Conservation (phyloP, 169 alveolate genomes). For the Cryptosporidium canis region DNA sequence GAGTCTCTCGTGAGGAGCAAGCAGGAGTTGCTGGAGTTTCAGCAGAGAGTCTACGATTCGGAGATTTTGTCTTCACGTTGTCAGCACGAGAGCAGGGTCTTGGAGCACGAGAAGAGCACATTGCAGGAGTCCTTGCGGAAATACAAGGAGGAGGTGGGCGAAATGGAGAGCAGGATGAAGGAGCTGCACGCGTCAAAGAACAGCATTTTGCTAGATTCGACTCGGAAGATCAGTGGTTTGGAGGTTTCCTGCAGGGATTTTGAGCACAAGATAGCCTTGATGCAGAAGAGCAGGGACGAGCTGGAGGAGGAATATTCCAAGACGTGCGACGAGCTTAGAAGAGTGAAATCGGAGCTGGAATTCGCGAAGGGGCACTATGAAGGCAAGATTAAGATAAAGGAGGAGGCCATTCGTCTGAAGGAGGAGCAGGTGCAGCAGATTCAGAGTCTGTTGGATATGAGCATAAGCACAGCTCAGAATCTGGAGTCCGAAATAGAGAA, state of each 20-base stretch:
- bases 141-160: slow-evolving; percentile 3
- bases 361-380: slow-evolving; percentile 67
- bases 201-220: slow-evolving; percentile 31
- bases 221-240: slow-evolving; percentile 28
- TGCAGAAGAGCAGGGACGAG: slow-evolving; percentile 67
- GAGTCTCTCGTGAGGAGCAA: slow-evolving; percentile 38
- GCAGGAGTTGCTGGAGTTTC: slow-evolving; percentile 42
- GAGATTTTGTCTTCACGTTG: slow-evolving; percentile 41
- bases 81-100: slow-evolving; percentile 43
- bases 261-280: slow-evolving; percentile 27
- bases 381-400: slow-evolving; percentile 60
- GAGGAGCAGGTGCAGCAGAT: slow-evolving; percentile 60
- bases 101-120: slow-evolving; percentile 30
- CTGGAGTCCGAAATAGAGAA: slow-evolving; percentile 35
- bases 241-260: slow-evolving; percentile 61
- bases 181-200: slow-evolving; percentile 51
- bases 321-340: slow-evolving; percentile 49
- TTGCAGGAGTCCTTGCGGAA: slow-evolving; percentile 31
- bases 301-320: slow-evolving; percentile 40
- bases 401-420: slow-evolving; percentile 36
- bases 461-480: slow-evolving; percentile 49
- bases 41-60: slow-evolving; percentile 56
- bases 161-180: slow-evolving; percentile 20
- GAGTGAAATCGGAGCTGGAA: slow-evolving; percentile 63
- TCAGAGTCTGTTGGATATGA: slow-evolving; percentile 52